Evolutionary conservation across 2,329 filamentous ascomycete species (phyloP).

Genomic region (Fusarium sp.): DNA sequence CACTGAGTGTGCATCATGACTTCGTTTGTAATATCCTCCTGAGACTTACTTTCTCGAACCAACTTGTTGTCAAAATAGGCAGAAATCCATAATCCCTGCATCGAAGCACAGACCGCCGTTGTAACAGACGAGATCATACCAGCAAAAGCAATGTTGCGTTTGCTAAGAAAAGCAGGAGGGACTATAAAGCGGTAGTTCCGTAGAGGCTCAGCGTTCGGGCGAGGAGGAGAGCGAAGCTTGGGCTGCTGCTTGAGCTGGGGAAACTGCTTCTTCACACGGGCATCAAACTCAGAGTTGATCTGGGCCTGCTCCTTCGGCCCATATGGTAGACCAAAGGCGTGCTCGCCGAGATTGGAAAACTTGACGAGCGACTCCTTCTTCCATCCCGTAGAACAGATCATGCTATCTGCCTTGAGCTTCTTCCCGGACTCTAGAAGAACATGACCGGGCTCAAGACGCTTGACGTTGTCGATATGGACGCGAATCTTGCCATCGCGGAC

Average conservation of each 20-base stretch:
- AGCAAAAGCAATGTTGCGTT: background rate
- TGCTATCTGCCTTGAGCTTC: slow-evolving; percentile 53
- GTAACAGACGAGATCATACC: slow-evolving; percentile 6
- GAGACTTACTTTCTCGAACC: background rate
- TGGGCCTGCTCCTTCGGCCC: background rate
- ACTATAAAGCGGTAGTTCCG: slow-evolving; percentile 2
- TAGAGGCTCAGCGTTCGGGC: background rate
- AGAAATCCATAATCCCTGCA: slow-evolving; percentile 4
- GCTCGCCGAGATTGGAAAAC: background rate
- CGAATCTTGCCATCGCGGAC: slow-evolving; percentile 58
- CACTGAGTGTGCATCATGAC: background rate
- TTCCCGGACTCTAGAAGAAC: slow-evolving; percentile 56
- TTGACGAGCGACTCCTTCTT: slow-evolving; percentile 35
- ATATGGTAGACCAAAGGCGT: background rate
- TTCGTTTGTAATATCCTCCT: background rate
- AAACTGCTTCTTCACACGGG: background rate
- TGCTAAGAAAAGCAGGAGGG: background rate
- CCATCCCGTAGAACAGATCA: slow-evolving; percentile 66
- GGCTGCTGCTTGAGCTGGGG: background rate
- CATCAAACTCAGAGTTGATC: background rate
- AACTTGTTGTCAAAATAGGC: background rate
- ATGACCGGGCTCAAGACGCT: slow-evolving; percentile 49
- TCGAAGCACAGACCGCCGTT: background rate
- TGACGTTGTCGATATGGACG: slow-evolving; percentile 59
- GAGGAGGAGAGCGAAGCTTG: background rate